Conservation (phyloP, 805 yeast genomes). For the Nakazawaea populi region DNA sequence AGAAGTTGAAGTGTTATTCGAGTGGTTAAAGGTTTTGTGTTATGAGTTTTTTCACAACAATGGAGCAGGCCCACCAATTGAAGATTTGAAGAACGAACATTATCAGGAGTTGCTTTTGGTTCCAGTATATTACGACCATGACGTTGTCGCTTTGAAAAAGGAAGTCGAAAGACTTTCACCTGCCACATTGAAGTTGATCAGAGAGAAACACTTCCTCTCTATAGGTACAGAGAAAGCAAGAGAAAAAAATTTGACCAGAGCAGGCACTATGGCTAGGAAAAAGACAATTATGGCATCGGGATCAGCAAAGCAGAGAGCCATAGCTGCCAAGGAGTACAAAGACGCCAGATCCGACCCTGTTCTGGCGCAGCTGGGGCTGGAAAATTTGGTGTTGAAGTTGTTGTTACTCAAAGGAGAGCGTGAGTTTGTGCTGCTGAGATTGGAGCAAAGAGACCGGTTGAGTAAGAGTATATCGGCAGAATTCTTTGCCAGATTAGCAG, state of each 20-base stretch:
- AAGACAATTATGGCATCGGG: slow-evolving; percentile 72
- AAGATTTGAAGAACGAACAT: slow-evolving; percentile 51
- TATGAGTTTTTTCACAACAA: slow-evolving; percentile 72
- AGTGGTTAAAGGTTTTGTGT: slow-evolving; percentile 65
- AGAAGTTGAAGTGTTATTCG: slow-evolving; percentile 63
- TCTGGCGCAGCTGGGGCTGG: slow-evolving; percentile 35
- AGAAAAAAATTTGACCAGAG: slow-evolving; percentile 24
- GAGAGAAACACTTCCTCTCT: slow-evolving; percentile 41
- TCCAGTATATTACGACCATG: slow-evolving; percentile 59
- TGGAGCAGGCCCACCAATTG: slow-evolving; percentile 76
- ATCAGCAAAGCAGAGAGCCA: slow-evolving; percentile 44
- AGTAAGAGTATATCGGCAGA: slow-evolving; percentile 27
- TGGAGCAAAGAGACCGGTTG: slow-evolving; percentile 53
- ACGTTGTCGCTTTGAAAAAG: slow-evolving; percentile 36
- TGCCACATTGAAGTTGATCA: slow-evolving; percentile 41
- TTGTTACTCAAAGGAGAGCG: slow-evolving; percentile 60
- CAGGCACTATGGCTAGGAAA: slow-evolving; percentile 50
- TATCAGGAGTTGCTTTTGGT: slow-evolving; percentile 61
- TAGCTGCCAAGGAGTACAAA: slow-evolving; percentile 31
- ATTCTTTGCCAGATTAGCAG: slow-evolving; percentile 9
- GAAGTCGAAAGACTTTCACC: slow-evolving; percentile 60
- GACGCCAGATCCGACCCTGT: slow-evolving; percentile 33
- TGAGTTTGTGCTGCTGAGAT: slow-evolving; percentile 50
- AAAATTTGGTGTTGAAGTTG: slow-evolving; percentile 68
- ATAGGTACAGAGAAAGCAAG: not conserved